A percentile compares a stretch with the other conserved stretches of the same genome.
Evolutionary conservation across 495 filamentous ascomycete species (phyloP).

Genomic region (Aspergillus bertholletiae): DNA sequence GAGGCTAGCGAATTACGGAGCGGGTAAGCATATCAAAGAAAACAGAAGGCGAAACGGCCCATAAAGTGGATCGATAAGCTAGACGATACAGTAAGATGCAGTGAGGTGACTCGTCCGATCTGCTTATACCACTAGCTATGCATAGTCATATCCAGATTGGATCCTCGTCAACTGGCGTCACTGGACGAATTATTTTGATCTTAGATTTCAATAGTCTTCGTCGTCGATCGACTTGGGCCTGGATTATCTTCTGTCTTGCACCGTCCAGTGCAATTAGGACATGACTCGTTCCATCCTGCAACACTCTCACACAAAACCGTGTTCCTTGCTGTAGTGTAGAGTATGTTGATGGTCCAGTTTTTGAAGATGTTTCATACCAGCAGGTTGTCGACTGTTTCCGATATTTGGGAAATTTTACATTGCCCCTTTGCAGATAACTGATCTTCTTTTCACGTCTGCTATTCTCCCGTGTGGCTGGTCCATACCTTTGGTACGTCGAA

Average conservation of each 20-base stretch:
- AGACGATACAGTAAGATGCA: conserved; percentile 5
- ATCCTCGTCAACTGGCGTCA: conserved; percentile 36
- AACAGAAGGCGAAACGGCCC: not conserved
- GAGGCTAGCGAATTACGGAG: not conserved
- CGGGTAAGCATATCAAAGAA: not conserved
- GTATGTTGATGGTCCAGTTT: conserved; percentile 16
- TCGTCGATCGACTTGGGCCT: conserved; percentile 30
- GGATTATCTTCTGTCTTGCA: conserved; percentile 31
- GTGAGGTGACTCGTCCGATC: not conserved
- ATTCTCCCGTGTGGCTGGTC: conserved; percentile 35
- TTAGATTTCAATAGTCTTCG: conserved; percentile 40
- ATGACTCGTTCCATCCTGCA: conserved; percentile 29
- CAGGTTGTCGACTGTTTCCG: conserved; percentile 6
- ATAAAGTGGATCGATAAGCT: not conserved
- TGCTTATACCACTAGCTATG: no score
- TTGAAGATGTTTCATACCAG: conserved; percentile 3
- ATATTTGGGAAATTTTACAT: conserved; percentile 22
- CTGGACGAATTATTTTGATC: conserved; percentile 44
- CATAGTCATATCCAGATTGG: conserved; percentile 33
- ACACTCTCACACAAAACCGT: conserved; percentile 24
- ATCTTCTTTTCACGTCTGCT: conserved; percentile 29
- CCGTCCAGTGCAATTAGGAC: conserved; percentile 27
- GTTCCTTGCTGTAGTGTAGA: conserved; percentile 26
- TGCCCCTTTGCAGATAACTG: conserved; percentile 18
- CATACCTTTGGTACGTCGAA: conserved; percentile 36